Evolutionary conservation across 495 filamentous ascomycete genomes (phyloP).

Genomic region (Daldinia caldariorum): DNA sequence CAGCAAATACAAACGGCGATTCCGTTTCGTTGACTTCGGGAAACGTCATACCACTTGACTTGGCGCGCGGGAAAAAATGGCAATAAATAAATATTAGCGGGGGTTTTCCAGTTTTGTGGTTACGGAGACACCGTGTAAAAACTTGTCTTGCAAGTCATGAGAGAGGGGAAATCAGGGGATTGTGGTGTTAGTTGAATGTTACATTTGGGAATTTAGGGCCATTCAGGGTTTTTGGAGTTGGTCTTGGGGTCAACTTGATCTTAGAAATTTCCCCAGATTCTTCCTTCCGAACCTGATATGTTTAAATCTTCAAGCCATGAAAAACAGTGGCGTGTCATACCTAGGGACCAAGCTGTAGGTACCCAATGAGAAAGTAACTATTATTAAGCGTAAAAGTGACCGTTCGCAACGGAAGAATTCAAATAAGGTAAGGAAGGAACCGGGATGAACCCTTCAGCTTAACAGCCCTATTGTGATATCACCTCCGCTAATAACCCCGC

Average conservation of each 20-base stretch:
- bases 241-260: constrained; percentile 18
- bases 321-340: constrained; percentile 14
- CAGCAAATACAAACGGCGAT: constrained; percentile 36
- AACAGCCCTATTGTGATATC: constrained; percentile 6
- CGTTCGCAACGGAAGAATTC: neutral
- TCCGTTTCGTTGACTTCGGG: constrained; percentile 39
- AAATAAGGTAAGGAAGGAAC: constrained; percentile 19
- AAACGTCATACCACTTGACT: constrained; percentile 38
- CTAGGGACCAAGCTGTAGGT: constrained; percentile 6
- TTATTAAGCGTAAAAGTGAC: constrained; percentile 13
- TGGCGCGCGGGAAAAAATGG: constrained; percentile 13
- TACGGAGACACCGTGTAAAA: constrained; percentile 14
- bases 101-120: neutral
- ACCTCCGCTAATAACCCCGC: neutral
- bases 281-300: constrained; percentile 18
- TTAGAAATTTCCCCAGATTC: constrained; percentile 33
- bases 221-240: neutral
- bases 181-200: constrained; percentile 26
- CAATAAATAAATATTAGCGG: constrained; percentile 5
- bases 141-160: constrained; percentile 20
- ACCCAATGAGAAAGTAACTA: constrained; percentile 30
- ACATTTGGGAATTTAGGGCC: neutral
- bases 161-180: constrained; percentile 39
- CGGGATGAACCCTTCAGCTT: constrained; percentile 10
- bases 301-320: neutral